These are phyloP conservation scores for Rhodotorula sp. DNA, from an alignment of 1,284 basidiomycete species.

Conservation along the genomic window DNA sequence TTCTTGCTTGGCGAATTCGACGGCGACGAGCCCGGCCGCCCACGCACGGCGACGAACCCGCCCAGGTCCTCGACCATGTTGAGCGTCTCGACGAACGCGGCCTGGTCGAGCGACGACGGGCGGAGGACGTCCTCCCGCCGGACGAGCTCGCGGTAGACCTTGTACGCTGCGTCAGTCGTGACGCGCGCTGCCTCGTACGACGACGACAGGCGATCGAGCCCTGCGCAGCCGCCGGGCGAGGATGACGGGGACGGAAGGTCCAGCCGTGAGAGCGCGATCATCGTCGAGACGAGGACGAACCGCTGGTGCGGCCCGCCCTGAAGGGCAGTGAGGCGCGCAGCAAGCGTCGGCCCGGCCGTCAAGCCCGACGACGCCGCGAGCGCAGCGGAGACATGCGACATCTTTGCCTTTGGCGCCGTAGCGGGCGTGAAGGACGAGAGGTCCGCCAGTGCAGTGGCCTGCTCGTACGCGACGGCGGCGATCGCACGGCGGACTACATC, in stretches of 20 bases:
- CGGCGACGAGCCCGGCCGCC: neutral
- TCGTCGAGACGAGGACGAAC: conserved; percentile 25
- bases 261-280: conserved; percentile 27
- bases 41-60: conserved; percentile 20
- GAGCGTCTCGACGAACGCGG: conserved; percentile 15
- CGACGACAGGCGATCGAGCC: conserved; percentile 10
- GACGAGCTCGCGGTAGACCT: conserved; percentile 26
- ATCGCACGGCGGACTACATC: conserved; percentile 51
- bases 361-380: conserved; percentile 44
- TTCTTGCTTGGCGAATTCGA: conserved; percentile 10
- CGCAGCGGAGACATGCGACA: conserved; percentile 48
- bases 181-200: neutral
- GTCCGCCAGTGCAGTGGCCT: neutral
- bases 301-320: conserved; percentile 25
- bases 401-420: conserved; percentile 47
- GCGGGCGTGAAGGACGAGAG: conserved; percentile 1
- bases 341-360: conserved; percentile 15
- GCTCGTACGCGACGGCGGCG: conserved; percentile 36
- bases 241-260: neutral
- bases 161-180: conserved; percentile 18
- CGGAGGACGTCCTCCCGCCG: neutral
- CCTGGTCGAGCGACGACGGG: conserved; percentile 1
- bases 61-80: conserved; percentile 30
- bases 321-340: conserved; percentile 15
- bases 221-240: neutral